phyloP scores from a whole-genome alignment of 305 asterid genomes.

The Petunia hybrid region DNA sequence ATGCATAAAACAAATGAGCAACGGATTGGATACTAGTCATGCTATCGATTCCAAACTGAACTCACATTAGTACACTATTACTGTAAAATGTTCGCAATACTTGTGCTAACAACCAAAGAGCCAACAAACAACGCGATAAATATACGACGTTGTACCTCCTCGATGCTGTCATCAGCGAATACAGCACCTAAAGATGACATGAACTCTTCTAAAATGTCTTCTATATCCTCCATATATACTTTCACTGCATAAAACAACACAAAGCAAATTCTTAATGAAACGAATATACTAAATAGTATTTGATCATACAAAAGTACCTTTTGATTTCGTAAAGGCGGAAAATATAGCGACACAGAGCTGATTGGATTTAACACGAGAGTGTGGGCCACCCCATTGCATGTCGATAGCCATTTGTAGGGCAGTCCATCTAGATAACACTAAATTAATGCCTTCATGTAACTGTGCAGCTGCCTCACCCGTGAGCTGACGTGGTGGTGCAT shows the following conservation, averaged over 20 bases:
- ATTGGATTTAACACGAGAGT: slow-evolving; percentile 54
- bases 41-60: neutral
- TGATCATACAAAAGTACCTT: slow-evolving; percentile 43
- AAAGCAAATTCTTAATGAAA: too few species aligned
- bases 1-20: neutral
- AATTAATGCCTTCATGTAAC: slow-evolving; percentile 59
- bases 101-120: too few species aligned
- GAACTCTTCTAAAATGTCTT: too few species aligned
- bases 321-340: slow-evolving; percentile 55
- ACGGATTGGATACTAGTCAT: neutral
- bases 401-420: slow-evolving; percentile 76
- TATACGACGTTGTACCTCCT: too few species aligned
- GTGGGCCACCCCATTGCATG: slow-evolving; percentile 80
- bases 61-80: neutral
- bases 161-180: too few species aligned
- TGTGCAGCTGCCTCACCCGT: slow-evolving; percentile 65
- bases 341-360: slow-evolving; percentile 50
- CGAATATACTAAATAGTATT: too few species aligned
- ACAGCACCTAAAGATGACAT: too few species aligned
- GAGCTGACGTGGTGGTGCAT: slow-evolving; percentile 34
- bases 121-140: too few species aligned
- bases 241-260: neutral
- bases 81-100: too few species aligned
- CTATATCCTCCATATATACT: too few species aligned
- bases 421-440: slow-evolving; percentile 68